These are phyloP conservation scores for Raphanus sativus DNA, from an alignment of 345 rosid species.

Conservation along the genomic window DNA sequence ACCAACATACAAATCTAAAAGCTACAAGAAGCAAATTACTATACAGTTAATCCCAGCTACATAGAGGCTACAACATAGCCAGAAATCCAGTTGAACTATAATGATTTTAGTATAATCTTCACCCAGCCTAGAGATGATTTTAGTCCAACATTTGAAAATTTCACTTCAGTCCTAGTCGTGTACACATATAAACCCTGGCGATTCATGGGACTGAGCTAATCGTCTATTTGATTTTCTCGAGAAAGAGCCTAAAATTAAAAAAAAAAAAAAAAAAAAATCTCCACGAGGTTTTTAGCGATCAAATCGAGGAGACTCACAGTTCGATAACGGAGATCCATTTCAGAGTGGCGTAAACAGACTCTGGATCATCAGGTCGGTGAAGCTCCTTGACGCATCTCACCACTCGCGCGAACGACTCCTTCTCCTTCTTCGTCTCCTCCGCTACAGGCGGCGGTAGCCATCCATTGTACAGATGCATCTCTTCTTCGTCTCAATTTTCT, in stretches of 20 bases:
- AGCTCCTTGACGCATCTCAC: constrained; percentile 61
- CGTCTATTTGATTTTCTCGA: background rate
- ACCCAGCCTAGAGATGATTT: background rate
- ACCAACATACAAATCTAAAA: constrained; percentile 8
- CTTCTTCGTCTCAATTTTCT: constrained; percentile 23
- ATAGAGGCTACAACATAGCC: constrained; percentile 18
- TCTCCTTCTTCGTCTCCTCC: constrained; percentile 76
- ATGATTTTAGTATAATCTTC: background rate
- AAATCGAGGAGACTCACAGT: constrained; percentile 50
- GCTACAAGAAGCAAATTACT: constrained; percentile 11
- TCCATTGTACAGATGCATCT: constrained; percentile 93
- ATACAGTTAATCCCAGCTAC: constrained; percentile 15
- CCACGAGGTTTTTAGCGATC: constrained; percentile 15
- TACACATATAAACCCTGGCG: background rate
- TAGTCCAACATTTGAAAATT: background rate
- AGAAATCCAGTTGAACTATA: background rate
- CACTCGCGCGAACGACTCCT: constrained; percentile 70
- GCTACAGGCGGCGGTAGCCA: constrained; percentile 97
- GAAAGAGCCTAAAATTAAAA: background rate
- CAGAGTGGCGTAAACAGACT: constrained; percentile 85
- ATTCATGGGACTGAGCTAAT: constrained; percentile 1
- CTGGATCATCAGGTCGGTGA: constrained; percentile 78
- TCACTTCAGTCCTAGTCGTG: constrained; percentile 4
- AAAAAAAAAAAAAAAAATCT: background rate
- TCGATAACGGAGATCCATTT: constrained; percentile 91